Base-by-base conservation (phyloP, 352 stramenopile genomes). In the Globisporangium cederbergense region DNA sequence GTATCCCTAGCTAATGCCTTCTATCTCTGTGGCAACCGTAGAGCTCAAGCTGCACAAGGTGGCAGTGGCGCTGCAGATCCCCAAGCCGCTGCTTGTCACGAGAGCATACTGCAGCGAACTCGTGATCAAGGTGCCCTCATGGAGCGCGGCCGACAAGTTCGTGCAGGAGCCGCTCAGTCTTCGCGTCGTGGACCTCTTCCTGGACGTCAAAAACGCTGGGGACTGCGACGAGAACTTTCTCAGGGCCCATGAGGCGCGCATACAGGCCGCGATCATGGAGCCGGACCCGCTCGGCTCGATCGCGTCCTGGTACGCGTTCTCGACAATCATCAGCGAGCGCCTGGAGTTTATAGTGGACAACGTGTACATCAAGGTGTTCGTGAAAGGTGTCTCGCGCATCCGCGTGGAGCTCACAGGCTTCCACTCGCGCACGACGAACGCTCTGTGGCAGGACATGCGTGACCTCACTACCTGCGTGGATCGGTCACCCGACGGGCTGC, bases 1-100 rank as follows among this genome's bases (percentile, higher is more conserved):
- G 16, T 18, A 46, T 9, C 14, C 40, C 13, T 46, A 46, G 13
- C 25, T 51, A 13, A 22, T n/a, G 32, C 58, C 10, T 7, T 2
- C 30, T 58, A 2, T 28, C 51, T 38, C 5, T 36, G 28, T 32
- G 1, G 20, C n/a, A n/a, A 18, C 18, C 57, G 7, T 58, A 90
- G 81, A 75, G n/a, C 72, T 90, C n/a, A 90, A 90, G 65, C 60
- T 81, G 11, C 72, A 86, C 67, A 84, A 83, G 46, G 60, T 90
- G 28, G 74, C 78, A 5, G 64, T 73, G n/a, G 49, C 77, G 13
- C 53, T 90, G 4, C 69, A 76, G 53, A 53, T 89, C 20, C 74
- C 74, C 14, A 47, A 71, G 6, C 73, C 77, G 25, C 65, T 90
- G n/a, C 63, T 85, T n/a, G 69, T 89, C 50, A 88, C 78, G 20